Base-by-base conservation (phyloP, 2,329 filamentous ascomycete species). In the Corynespora cassiicola region DNA sequence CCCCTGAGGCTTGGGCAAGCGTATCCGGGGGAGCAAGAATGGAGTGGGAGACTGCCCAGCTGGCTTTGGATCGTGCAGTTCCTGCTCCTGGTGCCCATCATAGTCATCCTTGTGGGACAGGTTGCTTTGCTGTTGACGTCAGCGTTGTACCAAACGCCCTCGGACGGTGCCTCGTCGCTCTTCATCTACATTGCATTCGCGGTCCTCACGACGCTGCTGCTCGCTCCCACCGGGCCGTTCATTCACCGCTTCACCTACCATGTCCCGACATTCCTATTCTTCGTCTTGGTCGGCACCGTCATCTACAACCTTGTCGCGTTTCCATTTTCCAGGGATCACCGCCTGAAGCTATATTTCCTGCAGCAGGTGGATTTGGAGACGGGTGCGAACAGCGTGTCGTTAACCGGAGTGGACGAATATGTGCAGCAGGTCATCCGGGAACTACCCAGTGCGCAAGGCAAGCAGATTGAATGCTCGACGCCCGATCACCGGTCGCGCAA, bases 41-140 rank as follows among this genome's bases (percentile, higher is more conserved):
- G 94, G 94, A 95, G 90, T 34, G 80, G 80, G 4, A 78, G 78
- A 23, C 72, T 97, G 36, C 89, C 90, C 1, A 81, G 79, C 28
- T 96, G 87, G 87, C 84, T 87, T 12, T 99, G 94, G 94, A 68
- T 94, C 26, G 54, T 95, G 12, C 91, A 99, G 58, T 86, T 96
- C 50, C 73, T 97, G 3, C 63, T 96, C 11, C 73, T 95, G 7
- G 87, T 82, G 0, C 90, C 91, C 0, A 81, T 96, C 35, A 81
- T 85, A 31, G 74, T 96, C 29, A 85, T 94, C 43, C 66, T 97
- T 14, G 70, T 88, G 11, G 88, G 85, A 1, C 90, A 95, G 59
- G 76, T 91, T 17, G 86, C 81, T 1, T 76, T 97, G 3, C 71
- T 92, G 9, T 65, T 89, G 11, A 88, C 85, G 4, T 80, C 85